phyloP scores from a whole-genome alignment of 306 rosid species.

The Urtica urens region DNA sequence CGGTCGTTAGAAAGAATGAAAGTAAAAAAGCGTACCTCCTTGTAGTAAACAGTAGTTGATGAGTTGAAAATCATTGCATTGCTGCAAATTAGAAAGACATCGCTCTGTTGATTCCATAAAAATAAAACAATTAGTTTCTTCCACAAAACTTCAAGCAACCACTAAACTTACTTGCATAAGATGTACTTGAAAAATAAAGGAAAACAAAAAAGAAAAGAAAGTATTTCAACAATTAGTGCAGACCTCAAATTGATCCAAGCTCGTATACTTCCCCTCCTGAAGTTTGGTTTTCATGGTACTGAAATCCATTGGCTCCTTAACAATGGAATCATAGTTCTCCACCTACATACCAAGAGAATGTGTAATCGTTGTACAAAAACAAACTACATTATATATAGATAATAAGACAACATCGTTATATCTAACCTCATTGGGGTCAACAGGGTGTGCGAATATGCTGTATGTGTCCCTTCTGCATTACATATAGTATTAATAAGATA shows the following conservation, averaged over 20 bases:
- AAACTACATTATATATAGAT: not conserved
- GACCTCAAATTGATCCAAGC: conserved; percentile 32
- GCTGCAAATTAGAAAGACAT: conserved; percentile 14
- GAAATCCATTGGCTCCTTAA: conserved; percentile 36
- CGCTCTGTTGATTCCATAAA: conserved; percentile 17
- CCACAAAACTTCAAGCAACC: no score
- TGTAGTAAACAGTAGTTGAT: conserved; percentile 18
- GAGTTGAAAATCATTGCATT: conserved; percentile 31
- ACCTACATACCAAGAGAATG: conserved; percentile 18
- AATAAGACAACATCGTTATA: not conserved
- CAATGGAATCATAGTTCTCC: conserved; percentile 15
- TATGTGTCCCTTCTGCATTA: conserved; percentile 19
- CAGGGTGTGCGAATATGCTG: conserved; percentile 22
- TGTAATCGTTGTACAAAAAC: not conserved
- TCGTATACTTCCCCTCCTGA: conserved; percentile 19
- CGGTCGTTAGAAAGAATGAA: not conserved
- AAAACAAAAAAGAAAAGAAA: not conserved
- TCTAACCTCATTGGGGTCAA: conserved; percentile 26
- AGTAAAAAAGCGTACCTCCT: conserved; percentile 14
- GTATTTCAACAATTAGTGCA: not conserved
- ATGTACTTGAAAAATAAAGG: not conserved
- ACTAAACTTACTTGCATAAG: no score
- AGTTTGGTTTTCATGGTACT: conserved; percentile 32
- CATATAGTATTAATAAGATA: no score
- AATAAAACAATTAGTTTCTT: not conserved